Evolutionary conservation across 352 stramenopile species (phyloP).

Genomic region (Globisporangium carolinianum): DNA sequence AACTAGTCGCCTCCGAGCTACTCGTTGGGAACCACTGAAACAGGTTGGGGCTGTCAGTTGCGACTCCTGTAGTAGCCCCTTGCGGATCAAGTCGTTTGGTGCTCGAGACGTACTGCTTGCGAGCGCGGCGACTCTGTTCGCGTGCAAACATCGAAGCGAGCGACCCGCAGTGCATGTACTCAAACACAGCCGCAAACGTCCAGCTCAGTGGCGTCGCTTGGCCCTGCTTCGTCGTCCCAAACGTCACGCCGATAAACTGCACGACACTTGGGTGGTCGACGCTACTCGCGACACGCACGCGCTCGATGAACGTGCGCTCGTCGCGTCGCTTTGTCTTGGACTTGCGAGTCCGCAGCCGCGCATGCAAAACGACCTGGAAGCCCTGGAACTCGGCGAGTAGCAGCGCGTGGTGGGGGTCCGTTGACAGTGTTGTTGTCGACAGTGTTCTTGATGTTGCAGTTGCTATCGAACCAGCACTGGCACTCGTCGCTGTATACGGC

Average conservation of each 20-base stretch:
- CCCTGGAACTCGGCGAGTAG: slow-evolving; percentile 64
- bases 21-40: slow-evolving; percentile 50
- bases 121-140: slow-evolving; percentile 49
- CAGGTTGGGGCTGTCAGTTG: slow-evolving; percentile 25
- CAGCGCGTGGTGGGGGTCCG: slow-evolving; percentile 15
- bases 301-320: slow-evolving; percentile 57
- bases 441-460: too few relatives aligned
- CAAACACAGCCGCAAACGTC: slow-evolving; percentile 65
- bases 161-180: slow-evolving; percentile 68
- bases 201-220: slow-evolving; percentile 24
- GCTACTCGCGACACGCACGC: slow-evolving; percentile 51
- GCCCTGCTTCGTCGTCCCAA: slow-evolving; percentile 29
- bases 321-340: slow-evolving; percentile 31
- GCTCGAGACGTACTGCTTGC: slow-evolving; percentile 31
- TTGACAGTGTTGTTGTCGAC: neutral
- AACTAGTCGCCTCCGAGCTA: slow-evolving; percentile 13
- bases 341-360: slow-evolving; percentile 25
- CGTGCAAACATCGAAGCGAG: slow-evolving; percentile 50
- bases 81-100: slow-evolving; percentile 4
- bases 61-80: slow-evolving; percentile 8
- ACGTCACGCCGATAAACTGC: slow-evolving; percentile 74
- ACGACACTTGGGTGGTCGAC: slow-evolving; percentile 66
- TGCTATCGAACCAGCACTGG: slow-evolving; percentile 3
- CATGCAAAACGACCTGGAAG: slow-evolving; percentile 62
- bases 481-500: neutral